Base-by-base conservation (phyloP, 192 early-diverging fungal genomes). In the Gaertneriomyces sp. region DNA sequence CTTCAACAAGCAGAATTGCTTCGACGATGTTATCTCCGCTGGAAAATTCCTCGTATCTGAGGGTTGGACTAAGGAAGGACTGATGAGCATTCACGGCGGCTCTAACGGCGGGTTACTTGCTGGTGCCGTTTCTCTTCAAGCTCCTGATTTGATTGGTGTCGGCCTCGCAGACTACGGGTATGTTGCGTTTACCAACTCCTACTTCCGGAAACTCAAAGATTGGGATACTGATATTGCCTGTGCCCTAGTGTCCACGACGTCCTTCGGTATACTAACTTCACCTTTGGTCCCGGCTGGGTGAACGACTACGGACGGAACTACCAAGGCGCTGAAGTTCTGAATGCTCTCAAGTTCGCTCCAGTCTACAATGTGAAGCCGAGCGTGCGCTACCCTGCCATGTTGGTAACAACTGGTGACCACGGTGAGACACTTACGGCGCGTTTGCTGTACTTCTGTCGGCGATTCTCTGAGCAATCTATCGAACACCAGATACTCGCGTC, bases 261-360 rank as follows among this genome's bases (percentile, higher is more conserved):
- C 75, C 61, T 88, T 46, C 80, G 86, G 40, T 90, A 85, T 80
- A 83, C 87, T 74, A 86, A 87, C 62, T 90, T 89, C 66, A 90
- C 87, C 4, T 86, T 86, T 58, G 88, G 88, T 3, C 75, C 81
- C 72, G 85, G 80, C 3, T 90, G 88, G 88, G 66, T 65, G 45
- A 68, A 77, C 42, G 86, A 89, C 60, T 88, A 80, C 66, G 86
- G 85, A 10, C 70, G 80, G 40, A 79, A 86, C 17, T 77, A 85
- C 41, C 75, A 78, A 7, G 60, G 65, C 45, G 81, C 80, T 55
- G 87, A 90, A 53, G 87, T 90, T 74, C 68, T 79, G 10, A 41
- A 53, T 2, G 52, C 45, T 33, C 57, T 38, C 45, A 72, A 70
- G 9, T 68, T 33, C 58, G 88, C 87, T 0, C 88, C 88, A 10